Conservation (phyloP, 2,329 filamentous ascomycete species). For the Fusarium verrucosum region DNA sequence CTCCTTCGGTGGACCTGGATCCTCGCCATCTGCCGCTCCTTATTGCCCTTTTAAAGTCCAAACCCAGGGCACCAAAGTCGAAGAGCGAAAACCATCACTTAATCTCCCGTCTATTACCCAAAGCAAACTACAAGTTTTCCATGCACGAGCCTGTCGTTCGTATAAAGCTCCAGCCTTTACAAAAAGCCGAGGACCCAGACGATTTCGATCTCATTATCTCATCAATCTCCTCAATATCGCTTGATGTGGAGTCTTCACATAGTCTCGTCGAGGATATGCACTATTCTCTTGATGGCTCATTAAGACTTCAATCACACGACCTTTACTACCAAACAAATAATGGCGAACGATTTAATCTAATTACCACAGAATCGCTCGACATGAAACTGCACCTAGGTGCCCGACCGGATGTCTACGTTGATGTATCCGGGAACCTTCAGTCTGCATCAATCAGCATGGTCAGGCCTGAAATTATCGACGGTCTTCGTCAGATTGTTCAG, state of each 20-base stretch:
- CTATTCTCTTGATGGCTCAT: conserved; percentile 84
- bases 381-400: conserved; percentile 86
- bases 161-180: conserved; percentile 84
- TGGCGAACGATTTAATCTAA: conserved; percentile 83
- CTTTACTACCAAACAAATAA: conserved; percentile 93
- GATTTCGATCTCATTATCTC: conserved; percentile 97
- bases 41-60: conserved; percentile 75
- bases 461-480: conserved; percentile 90
- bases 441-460: conserved; percentile 91
- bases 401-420: conserved; percentile 84
- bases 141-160: conserved; percentile 95
- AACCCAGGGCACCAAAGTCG: conserved; percentile 48
- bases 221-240: conserved; percentile 89
- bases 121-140: conserved; percentile 93
- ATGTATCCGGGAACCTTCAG: conserved; percentile 80
- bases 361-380: conserved; percentile 89
- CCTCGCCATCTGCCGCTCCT: conserved; percentile 90
- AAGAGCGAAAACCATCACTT: conserved; percentile 68
- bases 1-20: conserved; percentile 91
- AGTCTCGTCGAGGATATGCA: conserved; percentile 83
- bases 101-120: conserved; percentile 90
- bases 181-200: conserved; percentile 69
- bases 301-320: conserved; percentile 84
- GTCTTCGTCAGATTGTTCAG: conserved; percentile 87
- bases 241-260: conserved; percentile 97